Base-by-base conservation (phyloP, 805 yeast genomes). In the Sugiyamaella americana region DNA sequence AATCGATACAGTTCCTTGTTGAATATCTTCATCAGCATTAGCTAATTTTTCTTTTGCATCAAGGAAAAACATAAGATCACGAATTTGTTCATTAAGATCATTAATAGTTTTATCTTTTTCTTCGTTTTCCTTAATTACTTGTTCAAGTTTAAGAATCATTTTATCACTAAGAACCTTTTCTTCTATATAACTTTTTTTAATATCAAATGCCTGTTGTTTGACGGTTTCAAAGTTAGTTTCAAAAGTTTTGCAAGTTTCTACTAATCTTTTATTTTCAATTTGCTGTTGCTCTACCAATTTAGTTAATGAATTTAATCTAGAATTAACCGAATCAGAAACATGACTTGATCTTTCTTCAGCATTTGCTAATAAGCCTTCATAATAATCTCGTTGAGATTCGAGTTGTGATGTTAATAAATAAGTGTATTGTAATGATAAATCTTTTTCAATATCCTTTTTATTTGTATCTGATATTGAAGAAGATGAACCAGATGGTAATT, bases 341-440 rank as follows among this genome's bases (percentile, higher is more conserved):
- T 13, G 32, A 26, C 13, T 13, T 8, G 13, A 8, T 26, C 32
- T 8, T 8, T 43, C 48, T 11, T 63, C 63, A 5, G 67, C 59
- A 37, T 64, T 62, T 18, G 65, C 58, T 26, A 77, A 53, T 48
- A 74, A 71, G 11, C 69, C 66, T 58, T 87, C 95, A 60, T 83
- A 88, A 62, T 81, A 84, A 51, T 84, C 91, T 48, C 95, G 70
- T 62, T 88, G 96, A 5, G 93, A 82, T 47, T 87, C 94, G 44
- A 88, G 67, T 58, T 88, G 96, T 2, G 88, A 79, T 5, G 87
- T 72, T 21, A 88, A 65, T 35, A 88, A 69, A 58, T 84, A 84
- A 0, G 94, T 82, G 58, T 88, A 88, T 60, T 88, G 96, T 49
- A 84, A 66, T 8, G 84, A 85, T 23, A 74, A 76, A 58, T 68